A percentile compares a stretch with the other conserved stretches of the same genome.
Evolutionary conservation across 331 rosid genomes (phyloP).

Genomic region (Arachis monticola): DNA sequence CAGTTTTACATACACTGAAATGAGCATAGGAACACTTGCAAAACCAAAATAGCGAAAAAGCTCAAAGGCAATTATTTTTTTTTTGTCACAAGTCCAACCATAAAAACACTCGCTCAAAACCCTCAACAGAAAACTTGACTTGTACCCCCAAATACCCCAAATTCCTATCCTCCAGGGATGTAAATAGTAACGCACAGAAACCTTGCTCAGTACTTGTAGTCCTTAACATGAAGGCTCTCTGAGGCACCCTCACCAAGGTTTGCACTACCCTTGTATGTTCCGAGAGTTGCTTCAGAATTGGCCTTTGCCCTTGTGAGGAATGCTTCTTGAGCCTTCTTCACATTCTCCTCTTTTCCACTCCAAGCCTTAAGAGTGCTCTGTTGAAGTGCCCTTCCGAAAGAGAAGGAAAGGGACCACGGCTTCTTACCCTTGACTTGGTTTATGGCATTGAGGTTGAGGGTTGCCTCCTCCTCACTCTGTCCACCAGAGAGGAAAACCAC

Average conservation of each 20-base stretch:
- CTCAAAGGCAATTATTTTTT: constrained; percentile 5
- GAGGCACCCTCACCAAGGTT: constrained; percentile 64
- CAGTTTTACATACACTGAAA: too few species aligned
- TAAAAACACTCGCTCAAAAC: constrained; percentile 9
- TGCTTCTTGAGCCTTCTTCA: constrained; percentile 71
- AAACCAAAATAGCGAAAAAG: too few species aligned
- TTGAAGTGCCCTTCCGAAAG: constrained; percentile 89
- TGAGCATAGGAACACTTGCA: too few species aligned
- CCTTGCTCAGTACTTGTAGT: constrained; percentile 68
- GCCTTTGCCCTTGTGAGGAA: constrained; percentile 80
- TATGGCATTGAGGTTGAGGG: constrained; percentile 47
- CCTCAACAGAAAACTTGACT: not conserved
- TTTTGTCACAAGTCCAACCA: constrained; percentile 25
- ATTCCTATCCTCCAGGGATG: constrained; percentile 9
- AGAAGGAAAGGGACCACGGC: constrained; percentile 72
- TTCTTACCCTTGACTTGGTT: constrained; percentile 53
- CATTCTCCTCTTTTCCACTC: constrained; percentile 54
- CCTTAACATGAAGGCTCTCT: constrained; percentile 44
- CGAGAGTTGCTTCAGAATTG: constrained; percentile 85
- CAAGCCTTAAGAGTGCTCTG: constrained; percentile 79
- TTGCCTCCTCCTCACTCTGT: constrained; percentile 91
- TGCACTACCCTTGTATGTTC: constrained; percentile 74
- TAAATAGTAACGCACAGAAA: not conserved
- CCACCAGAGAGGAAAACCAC: constrained; percentile 91
- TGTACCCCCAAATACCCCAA: too few species aligned